Evolutionary conservation across 2,329 filamentous ascomycete species (phyloP), one percentile per base, ranked within the genome.

Genomic region (Bimuria novae-zelandiae): DNA sequence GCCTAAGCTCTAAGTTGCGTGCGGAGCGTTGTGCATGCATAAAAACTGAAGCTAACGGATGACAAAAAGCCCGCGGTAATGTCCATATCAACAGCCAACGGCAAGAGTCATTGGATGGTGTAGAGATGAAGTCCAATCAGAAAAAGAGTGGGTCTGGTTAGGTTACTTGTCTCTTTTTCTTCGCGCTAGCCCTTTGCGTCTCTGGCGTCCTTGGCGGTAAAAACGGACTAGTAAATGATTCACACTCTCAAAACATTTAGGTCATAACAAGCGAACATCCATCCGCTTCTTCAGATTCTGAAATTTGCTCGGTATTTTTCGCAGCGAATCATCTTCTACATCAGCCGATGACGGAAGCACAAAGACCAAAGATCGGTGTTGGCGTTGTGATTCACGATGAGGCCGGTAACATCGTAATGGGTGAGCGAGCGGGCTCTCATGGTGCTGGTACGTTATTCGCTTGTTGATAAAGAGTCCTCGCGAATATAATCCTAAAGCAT

Each of bases 311-410:
- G 19, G 19, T 14, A 23, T 17, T 27, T 8, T 7, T 27, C 2
- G 14, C 11, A 10, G 14, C 35, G 22, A 41, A 49, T 41, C 10
- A 32, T 16, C 23, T 30, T 19, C n/a, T 3, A 40, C 7, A 49
- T 16, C 16, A 19, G 7, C 14, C 17, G 11, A 68, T 67, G 64
- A 32, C 63, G n/a, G 60, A 64, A 48, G 27, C 49, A n/a, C 33
- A 63, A 4, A 59, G 70, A 51, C 68, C 68, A 2, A 70, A 71
- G 54, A 71, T 83, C 30, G 81, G 80, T 39, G 76, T 83, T 10
- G 80, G 72, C 19, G 79, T 78, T 45, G 77, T 82, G 56, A 70
- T 81, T 56, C 62, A 77, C 49, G 74, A 77, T 51, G 41, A 57
- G 1, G 64, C 72, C 4, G 75, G 75, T 11, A 71, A 76, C 49